Evolutionary conservation across 495 filamentous ascomycete species (phyloP), one percentile per base, ranked within the genome.

Genomic region (Glonium stellatum): DNA sequence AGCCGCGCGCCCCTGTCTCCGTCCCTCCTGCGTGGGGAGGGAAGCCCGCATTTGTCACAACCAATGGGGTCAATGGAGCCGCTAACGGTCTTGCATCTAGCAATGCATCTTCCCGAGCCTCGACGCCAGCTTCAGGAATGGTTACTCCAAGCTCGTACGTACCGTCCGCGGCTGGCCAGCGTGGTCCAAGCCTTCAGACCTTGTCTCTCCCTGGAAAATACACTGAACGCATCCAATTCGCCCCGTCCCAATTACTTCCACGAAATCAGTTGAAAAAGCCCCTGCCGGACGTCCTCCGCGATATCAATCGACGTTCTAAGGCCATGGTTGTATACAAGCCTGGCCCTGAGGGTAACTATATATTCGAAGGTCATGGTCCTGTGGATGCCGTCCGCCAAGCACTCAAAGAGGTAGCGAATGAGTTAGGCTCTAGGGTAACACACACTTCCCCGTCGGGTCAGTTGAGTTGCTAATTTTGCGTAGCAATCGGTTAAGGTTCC

Each of bases 261-360:
- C 79, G 86, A 19, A 79, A 80, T 49, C 84, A 95, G 64, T 73
- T 95, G 69, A 95, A 89, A 80, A 86, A 88, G 58, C 87, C 89
- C 19, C 73, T 95, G 1, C 74, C 80, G 11, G 92, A 97, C 58
- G 85, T 93, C 46, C 70, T 96, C 57, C 85, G 87, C 65, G 89
- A 95, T 61, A 87, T 97, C 70, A 95, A 92, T 68, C 86, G 85
- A 68, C 83, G 84, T 62, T 92, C 88, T n/a, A 87, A 89, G 69
- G 90, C 90, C 47, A 88, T 82, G 59, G 81, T 98, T 55, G 85
- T 88, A 59, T 83, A 90, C 77, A 83, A 80, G 54, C 75, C 62
- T 41, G 69, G 82, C 42, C 78, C 83, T 37, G 81, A 80, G 59
- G 87, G 86, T 6, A 78, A 79, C 23, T 75, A 90, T 54, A 83